phyloP scores from a whole-genome alignment of 2,329 filamentous ascomycete species.

The Colletotrichum truncatum region DNA sequence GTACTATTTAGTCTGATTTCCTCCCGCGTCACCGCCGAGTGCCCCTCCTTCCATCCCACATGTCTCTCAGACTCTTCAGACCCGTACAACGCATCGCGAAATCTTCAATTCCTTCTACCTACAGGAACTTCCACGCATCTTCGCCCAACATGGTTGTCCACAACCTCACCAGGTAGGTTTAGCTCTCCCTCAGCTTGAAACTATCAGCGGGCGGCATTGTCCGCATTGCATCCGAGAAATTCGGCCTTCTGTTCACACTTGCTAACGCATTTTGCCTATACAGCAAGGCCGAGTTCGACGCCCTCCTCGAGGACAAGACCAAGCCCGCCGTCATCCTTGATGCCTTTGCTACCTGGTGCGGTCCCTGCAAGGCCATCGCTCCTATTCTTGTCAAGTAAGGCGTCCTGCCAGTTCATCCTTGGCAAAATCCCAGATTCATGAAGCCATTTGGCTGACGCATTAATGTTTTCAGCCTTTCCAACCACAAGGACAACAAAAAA shows the following conservation, averaged over 20 bases:
- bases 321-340: slow-evolving; percentile 81
- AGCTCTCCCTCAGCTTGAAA: neutral
- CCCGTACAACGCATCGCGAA: slow-evolving; percentile 25
- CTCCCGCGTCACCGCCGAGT: neutral
- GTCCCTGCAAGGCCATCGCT: slow-evolving; percentile 91
- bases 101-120: neutral
- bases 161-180: slow-evolving; percentile 48
- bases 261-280: neutral
- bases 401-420: neutral
- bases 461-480: neutral
- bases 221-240: no score
- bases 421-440: neutral
- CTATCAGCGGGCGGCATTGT: no score
- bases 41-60: slow-evolving; percentile 13
- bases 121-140: slow-evolving; percentile 46
- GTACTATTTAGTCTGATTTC: slow-evolving; percentile 22
- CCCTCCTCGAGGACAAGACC: slow-evolving; percentile 59
- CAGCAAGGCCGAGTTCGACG: slow-evolving; percentile 69
- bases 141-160: slow-evolving; percentile 54
- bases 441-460: neutral
- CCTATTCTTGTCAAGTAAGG: slow-evolving; percentile 75
- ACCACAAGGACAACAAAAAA: slow-evolving; percentile 61
- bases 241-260: neutral
- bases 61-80: slow-evolving; percentile 22
- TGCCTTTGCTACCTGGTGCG: slow-evolving; percentile 91